Percentiles rank a stretch among this genome's conserved stretches.
Conservation (phyloP, 805 yeast genomes). For the Brettanomyces bruxellensis region DNA sequence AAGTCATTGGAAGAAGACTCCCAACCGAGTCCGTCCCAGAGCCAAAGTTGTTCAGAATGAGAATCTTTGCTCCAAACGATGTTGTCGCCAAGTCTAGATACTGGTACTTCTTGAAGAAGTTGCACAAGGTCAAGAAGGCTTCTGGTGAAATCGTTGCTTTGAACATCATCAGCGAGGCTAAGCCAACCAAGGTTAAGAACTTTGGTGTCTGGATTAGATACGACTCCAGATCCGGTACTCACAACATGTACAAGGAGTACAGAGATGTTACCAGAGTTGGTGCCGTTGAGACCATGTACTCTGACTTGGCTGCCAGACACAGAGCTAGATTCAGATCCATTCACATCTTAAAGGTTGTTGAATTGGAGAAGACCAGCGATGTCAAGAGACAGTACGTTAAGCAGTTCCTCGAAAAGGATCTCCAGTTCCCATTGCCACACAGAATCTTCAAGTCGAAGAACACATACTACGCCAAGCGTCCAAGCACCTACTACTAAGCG, state of each 20-base stretch:
- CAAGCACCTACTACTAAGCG: slow-evolving; percentile 89
- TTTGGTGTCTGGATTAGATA: slow-evolving; percentile 99
- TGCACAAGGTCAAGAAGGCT: slow-evolving; percentile 99
- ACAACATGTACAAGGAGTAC: slow-evolving; percentile 99
- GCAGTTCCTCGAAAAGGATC: slow-evolving; percentile 91
- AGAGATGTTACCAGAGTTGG: slow-evolving; percentile 98
- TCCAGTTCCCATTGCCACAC: slow-evolving; percentile 99
- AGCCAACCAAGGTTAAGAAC: slow-evolving; percentile 99
- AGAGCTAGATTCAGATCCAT: slow-evolving; percentile 99
- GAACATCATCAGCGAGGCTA: slow-evolving; percentile 84
- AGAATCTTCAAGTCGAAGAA: slow-evolving; percentile 87
- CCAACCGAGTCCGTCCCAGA: slow-evolving; percentile 98
- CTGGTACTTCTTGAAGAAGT: slow-evolving; percentile 99
- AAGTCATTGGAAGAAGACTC: slow-evolving; percentile 99
- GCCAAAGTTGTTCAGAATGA: slow-evolving; percentile 99
- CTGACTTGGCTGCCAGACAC: slow-evolving; percentile 99
- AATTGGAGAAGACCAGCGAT: slow-evolving; percentile 94
- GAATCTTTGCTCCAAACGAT: slow-evolving; percentile 97
- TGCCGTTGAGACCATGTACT: slow-evolving; percentile 98
- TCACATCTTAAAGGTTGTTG: slow-evolving; percentile 99
- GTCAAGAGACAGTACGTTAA: slow-evolving; percentile 99
- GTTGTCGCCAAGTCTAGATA: slow-evolving; percentile 99
- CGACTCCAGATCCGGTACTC: slow-evolving; percentile 99
- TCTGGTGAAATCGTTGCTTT: slow-evolving; percentile 98
- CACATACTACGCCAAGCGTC: slow-evolving; percentile 87